These are phyloP conservation scores for Penstemon newberryi DNA, from an alignment of 257 asterid species.

Conservation along the genomic window DNA sequence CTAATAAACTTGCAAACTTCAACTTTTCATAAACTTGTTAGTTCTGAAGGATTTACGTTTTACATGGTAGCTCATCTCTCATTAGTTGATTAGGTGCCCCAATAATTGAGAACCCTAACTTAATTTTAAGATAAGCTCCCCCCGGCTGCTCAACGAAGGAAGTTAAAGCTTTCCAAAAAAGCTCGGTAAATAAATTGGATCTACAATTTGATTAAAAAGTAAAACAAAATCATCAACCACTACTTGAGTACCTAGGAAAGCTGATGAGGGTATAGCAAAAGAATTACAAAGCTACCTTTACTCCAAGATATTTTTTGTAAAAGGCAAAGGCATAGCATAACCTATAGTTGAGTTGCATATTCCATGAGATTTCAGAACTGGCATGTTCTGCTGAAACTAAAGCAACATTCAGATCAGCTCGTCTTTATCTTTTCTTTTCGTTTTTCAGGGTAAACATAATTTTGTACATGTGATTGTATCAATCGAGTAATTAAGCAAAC, in stretches of 20 bases:
- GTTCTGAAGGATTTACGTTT: background rate
- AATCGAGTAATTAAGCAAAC: background rate
- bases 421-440: conserved; percentile 1
- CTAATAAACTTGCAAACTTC: background rate
- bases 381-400: background rate
- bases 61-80: background rate
- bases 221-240: background rate
- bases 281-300: background rate
- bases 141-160: background rate
- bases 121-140: background rate
- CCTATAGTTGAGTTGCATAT: no score
- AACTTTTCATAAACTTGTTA: background rate
- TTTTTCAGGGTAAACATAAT: background rate
- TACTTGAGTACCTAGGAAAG: background rate
- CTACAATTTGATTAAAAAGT: conserved; percentile 3
- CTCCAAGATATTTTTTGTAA: background rate
- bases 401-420: background rate
- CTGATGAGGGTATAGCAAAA: background rate
- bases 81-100: background rate
- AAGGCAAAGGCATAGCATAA: no score
- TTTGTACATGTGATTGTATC: background rate
- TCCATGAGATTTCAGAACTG: conserved; percentile 3
- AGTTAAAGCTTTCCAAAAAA: background rate
- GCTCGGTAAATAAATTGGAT: background rate
- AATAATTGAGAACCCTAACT: background rate